Percentiles rank a stretch among this genome's conserved stretches.
Conservation (phyloP, 2,329 filamentous ascomycete species). For the Scedosporium dehoogii region DNA sequence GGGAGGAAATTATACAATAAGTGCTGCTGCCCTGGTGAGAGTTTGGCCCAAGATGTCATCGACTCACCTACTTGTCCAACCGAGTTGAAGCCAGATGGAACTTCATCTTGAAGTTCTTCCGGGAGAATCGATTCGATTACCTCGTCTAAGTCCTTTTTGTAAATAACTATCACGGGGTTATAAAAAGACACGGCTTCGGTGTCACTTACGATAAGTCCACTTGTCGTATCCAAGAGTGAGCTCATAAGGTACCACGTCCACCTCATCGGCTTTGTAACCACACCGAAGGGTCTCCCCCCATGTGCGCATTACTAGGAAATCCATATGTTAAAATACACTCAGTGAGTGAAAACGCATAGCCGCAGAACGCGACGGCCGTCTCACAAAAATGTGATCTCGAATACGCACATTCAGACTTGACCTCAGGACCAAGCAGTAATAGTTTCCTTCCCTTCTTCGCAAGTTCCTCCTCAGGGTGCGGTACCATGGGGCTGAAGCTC, state of each 20-base stretch:
- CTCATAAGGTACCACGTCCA: conserved; percentile 66
- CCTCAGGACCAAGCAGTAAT: conserved; percentile 45
- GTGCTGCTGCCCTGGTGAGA: neutral
- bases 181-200: neutral
- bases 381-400: no score
- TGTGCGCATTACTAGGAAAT: conserved; percentile 43
- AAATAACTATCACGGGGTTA: neutral
- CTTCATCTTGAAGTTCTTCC: conserved; percentile 66
- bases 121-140: conserved; percentile 76
- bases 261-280: conserved; percentile 55
- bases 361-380: no score
- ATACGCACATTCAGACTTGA: conserved; percentile 40
- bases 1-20: neutral
- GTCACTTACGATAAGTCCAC: conserved; percentile 67
- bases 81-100: conserved; percentile 76
- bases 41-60: neutral
- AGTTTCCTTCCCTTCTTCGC: conserved; percentile 50
- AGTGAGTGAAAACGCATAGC: neutral
- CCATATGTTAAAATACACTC: neutral
- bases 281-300: conserved; percentile 65
- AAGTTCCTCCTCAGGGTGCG: conserved; percentile 48
- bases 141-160: conserved; percentile 47
- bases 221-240: conserved; percentile 72
- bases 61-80: conserved; percentile 73
- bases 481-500: conserved; percentile 47